phyloP scores from a whole-genome alignment of 805 yeast genomes.

The Wickerhamiella shivajii region DNA sequence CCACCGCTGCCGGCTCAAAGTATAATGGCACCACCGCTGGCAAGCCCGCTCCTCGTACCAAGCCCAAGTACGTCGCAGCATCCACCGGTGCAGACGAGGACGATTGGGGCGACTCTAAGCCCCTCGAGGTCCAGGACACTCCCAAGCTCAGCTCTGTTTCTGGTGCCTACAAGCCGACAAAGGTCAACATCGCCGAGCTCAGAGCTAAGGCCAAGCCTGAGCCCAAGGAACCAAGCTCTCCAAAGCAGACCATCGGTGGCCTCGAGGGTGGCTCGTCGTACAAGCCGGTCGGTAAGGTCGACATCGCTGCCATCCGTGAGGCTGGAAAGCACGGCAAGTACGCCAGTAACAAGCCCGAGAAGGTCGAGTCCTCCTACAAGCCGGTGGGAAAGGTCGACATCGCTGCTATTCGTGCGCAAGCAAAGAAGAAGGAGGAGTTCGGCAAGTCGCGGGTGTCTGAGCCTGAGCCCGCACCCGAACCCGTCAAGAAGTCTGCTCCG shows the following conservation, averaged over 20 bases:
- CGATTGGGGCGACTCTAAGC: conserved; percentile 51
- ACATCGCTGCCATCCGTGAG: conserved; percentile 21
- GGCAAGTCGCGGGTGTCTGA: background rate
- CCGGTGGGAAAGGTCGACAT: conserved; percentile 50
- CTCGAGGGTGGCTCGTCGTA: conserved; percentile 20
- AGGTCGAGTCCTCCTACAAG: conserved; percentile 36
- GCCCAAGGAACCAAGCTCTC: conserved; percentile 2
- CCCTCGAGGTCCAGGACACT: conserved; percentile 19
- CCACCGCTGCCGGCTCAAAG: conserved; percentile 92
- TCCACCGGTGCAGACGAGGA: conserved; percentile 32
- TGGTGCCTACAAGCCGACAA: conserved; percentile 52
- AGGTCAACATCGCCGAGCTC: conserved; percentile 38
- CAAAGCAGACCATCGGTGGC: conserved; percentile 12
- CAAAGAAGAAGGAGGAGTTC: conserved; percentile 16
- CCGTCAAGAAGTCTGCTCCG: too few relatives aligned
- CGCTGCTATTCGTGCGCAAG: conserved; percentile 30
- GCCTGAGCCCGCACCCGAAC: background rate
- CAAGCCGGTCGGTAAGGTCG: conserved; percentile 26
- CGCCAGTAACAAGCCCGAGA: conserved; percentile 23
- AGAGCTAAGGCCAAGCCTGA: conserved; percentile 3
- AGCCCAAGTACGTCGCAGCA: conserved; percentile 25
- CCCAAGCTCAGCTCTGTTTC: conserved; percentile 30
- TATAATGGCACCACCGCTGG: conserved; percentile 41
- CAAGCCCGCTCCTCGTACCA: conserved; percentile 20
- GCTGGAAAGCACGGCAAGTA: conserved; percentile 19